phyloP scores from a whole-genome alignment of 768 basidiomycete species.

The Termitomyces sp. region DNA sequence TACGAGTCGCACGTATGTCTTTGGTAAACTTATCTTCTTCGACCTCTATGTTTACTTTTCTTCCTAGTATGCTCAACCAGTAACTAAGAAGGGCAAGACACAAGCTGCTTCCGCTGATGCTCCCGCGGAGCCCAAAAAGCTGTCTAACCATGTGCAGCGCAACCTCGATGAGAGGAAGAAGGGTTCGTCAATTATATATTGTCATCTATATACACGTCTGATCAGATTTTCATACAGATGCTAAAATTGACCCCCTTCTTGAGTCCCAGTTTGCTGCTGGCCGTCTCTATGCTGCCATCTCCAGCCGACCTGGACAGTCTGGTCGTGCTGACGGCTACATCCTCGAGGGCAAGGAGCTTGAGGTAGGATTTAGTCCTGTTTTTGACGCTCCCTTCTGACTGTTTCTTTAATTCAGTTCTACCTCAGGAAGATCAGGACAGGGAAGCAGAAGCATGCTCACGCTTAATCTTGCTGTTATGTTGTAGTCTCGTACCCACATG shows the following conservation, averaged over 20 bases:
- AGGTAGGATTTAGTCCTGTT: conserved; percentile 46
- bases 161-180: conserved; percentile 87
- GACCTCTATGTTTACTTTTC: background rate
- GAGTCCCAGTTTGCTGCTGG: conserved; percentile 91
- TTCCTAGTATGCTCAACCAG: conserved; percentile 85
- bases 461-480: conserved; percentile 22
- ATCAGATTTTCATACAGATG: conserved; percentile 42
- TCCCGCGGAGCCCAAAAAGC: conserved; percentile 62
- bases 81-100: conserved; percentile 86
- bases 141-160: conserved; percentile 88
- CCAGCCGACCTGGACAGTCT: conserved; percentile 94
- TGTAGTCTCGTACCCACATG: conserved; percentile 1
- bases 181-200: conserved; percentile 37
- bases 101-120: conserved; percentile 38
- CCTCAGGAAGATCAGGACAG: conserved; percentile 85
- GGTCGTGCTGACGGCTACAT: conserved; percentile 97
- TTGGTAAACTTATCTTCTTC: background rate
- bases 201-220: background rate
- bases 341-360: conserved; percentile 97
- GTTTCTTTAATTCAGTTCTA: conserved; percentile 67
- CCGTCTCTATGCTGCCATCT: conserved; percentile 90
- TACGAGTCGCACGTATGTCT: conserved; percentile 92
- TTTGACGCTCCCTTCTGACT: conserved; percentile 14
- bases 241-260: conserved; percentile 87
- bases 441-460: conserved; percentile 92